Evolutionary conservation across 2,329 filamentous ascomycete species (phyloP).

Genomic region (Arthrobotrys entomopaga): DNA sequence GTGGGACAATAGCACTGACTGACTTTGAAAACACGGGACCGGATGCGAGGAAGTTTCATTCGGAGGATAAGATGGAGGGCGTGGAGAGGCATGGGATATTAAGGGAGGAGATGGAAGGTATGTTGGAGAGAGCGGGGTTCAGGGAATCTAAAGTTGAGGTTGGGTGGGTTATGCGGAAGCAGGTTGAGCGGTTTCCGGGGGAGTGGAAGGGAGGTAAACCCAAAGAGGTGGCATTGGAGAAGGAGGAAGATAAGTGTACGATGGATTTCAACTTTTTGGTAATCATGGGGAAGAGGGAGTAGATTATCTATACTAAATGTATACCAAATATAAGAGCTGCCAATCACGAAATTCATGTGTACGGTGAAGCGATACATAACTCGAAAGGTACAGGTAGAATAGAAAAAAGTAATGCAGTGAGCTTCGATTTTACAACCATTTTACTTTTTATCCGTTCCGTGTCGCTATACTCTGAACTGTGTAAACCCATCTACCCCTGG

Average conservation of each 20-base stretch:
- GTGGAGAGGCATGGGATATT: constrained; percentile 69
- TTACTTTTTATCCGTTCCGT: no score
- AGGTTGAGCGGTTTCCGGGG: constrained; percentile 65
- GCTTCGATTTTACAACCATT: no score
- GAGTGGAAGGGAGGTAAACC: constrained; percentile 62
- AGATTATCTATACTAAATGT: no score
- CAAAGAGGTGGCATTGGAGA: constrained; percentile 39
- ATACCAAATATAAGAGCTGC: no score
- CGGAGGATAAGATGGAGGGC: constrained; percentile 66
- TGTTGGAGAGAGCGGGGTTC: constrained; percentile 66
- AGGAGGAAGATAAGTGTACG: constrained; percentile 56
- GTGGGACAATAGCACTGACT: constrained; percentile 67
- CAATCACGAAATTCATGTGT: no score
- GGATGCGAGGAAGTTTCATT: constrained; percentile 67
- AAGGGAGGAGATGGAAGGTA: constrained; percentile 62
- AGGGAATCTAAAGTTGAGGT: constrained; percentile 65
- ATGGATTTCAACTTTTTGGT: constrained; percentile 63
- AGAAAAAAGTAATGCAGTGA: no score
- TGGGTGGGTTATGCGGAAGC: constrained; percentile 67
- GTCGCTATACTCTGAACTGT: no score
- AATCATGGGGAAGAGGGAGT: constrained; percentile 60
- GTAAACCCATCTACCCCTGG: no score
- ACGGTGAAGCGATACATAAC: no score
- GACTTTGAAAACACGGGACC: constrained; percentile 70
- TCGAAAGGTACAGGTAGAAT: no score